Base-by-base conservation (phyloP, 2,329 filamentous ascomycete species). In the Lachnum nothofagi region DNA sequence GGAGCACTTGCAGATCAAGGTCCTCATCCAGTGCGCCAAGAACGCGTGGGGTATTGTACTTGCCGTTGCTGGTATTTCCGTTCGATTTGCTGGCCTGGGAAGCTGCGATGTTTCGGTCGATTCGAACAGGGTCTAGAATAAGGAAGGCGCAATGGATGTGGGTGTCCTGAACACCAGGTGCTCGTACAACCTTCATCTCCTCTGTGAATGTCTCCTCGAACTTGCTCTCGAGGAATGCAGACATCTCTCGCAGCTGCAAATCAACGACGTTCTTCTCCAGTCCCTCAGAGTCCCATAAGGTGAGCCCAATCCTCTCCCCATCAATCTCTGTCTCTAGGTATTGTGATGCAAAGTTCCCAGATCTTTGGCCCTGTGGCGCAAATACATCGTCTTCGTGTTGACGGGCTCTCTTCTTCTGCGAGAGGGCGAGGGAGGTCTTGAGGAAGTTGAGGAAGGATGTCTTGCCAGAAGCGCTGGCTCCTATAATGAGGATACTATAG, bases 201-300 rank as follows among this genome's bases (percentile, higher is more conserved):
- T 98, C 93, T 42, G 82, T 82, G 66, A 98, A 95, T 0, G 93
- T 97, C 64, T 98, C 93, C 67, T 98, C 91, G 60, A 98, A 98
- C 69, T 97, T 97, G 74, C 86, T 91, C 74, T 98, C 93, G 51
- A 98, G 75, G 71, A 98, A 98, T 7, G 85, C 79, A 27, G 86
- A 85, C 75, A 97, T 91, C 66, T 95, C 89, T 53, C 91, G 83
- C 57, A 98, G 75, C 69, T 98, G 93, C 57, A 97, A 79, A 67
- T 97, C 93, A 44, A 96, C 90, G 29, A 97, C 81, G 62, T 88
- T 93, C 77, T 91, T 95, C 70, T 98, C 91, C 47, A 98, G 72
- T 1, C 93, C 93, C 62, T 93, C 85, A 0, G 93, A 97, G 67
- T 98, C 93, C 93, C 93, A 98, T 25, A 98, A 72, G 0, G 93